Evolutionary conservation across 192 early-diverging fungal species (phyloP).

Genomic region (Helicostylum pulchrum): DNA sequence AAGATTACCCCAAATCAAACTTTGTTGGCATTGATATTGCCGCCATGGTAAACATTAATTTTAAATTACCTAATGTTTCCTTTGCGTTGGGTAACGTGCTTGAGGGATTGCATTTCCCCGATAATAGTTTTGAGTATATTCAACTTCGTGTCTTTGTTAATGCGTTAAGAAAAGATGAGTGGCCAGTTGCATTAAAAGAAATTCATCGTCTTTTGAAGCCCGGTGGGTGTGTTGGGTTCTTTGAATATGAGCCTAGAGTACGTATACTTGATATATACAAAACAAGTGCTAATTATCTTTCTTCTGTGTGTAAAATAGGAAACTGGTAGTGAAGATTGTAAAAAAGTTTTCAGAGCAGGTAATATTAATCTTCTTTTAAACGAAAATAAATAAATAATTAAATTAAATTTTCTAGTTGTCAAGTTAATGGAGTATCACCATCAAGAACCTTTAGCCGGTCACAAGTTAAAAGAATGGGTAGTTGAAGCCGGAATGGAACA

Average conservation of each 20-base stretch:
- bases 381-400: no score
- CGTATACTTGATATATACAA: background rate
- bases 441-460: no score
- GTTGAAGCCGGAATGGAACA: background rate
- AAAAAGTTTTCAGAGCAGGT: background rate
- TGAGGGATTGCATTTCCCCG: slow-evolving; percentile 23
- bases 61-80: slow-evolving; percentile 27
- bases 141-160: slow-evolving; percentile 29
- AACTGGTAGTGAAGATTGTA: slow-evolving; percentile 7
- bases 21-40: slow-evolving; percentile 36
- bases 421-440: no score
- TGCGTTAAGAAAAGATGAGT: slow-evolving; percentile 21
- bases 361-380: no score
- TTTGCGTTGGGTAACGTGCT: slow-evolving; percentile 28
- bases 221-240: slow-evolving; percentile 25
- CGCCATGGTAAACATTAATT: slow-evolving; percentile 25
- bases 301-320: background rate
- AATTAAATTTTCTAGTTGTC: no score
- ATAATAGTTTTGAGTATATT: slow-evolving; percentile 38
- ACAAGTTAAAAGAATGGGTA: background rate
- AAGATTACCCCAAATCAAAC: slow-evolving; percentile 25
- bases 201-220: slow-evolving; percentile 29
- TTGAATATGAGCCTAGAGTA: slow-evolving; percentile 19
- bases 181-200: slow-evolving; percentile 25
- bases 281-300: background rate